Evolutionary conservation across 495 filamentous ascomycete genomes (phyloP).

Genomic region (Xylaria scruposa): DNA sequence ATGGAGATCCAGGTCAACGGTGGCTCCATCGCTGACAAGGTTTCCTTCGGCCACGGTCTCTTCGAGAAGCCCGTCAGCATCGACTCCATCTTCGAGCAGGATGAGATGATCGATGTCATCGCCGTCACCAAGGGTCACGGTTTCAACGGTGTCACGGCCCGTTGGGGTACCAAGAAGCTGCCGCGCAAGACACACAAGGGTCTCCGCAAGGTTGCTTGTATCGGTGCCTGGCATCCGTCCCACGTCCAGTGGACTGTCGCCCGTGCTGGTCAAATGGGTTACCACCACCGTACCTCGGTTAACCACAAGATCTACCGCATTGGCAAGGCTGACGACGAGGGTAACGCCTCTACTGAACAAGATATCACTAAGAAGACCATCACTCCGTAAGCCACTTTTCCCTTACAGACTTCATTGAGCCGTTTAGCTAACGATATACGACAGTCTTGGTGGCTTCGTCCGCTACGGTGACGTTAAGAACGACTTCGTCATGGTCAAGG

Average conservation of each 20-base stretch:
- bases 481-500: slow-evolving; percentile 98
- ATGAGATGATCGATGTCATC: slow-evolving; percentile 99
- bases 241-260: slow-evolving; percentile 99
- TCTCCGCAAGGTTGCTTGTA: slow-evolving; percentile 99
- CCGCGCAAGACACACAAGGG: slow-evolving; percentile 99
- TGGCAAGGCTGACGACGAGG: slow-evolving; percentile 85
- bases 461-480: slow-evolving; percentile 99
- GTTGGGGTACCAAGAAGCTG: slow-evolving; percentile 99
- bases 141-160: slow-evolving; percentile 93
- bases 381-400: slow-evolving; percentile 81
- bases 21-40: slow-evolving; percentile 92
- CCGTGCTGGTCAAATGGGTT: slow-evolving; percentile 99
- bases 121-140: slow-evolving; percentile 99
- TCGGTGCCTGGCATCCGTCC: slow-evolving; percentile 99
- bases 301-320: slow-evolving; percentile 99
- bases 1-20: slow-evolving; percentile 99
- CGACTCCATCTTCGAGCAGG: slow-evolving; percentile 95
- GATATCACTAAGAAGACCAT: slow-evolving; percentile 99
- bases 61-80: slow-evolving; percentile 99
- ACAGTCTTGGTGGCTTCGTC: slow-evolving; percentile 96
- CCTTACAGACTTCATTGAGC: background rate
- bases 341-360: slow-evolving; percentile 92
- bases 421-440: slow-evolving; percentile 38
- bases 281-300: slow-evolving; percentile 99
- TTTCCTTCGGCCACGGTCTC: slow-evolving; percentile 88